These are phyloP conservation scores for Ogataea chonburiensis DNA, from an alignment of 805 yeast genomes.

Conservation along the genomic window DNA sequence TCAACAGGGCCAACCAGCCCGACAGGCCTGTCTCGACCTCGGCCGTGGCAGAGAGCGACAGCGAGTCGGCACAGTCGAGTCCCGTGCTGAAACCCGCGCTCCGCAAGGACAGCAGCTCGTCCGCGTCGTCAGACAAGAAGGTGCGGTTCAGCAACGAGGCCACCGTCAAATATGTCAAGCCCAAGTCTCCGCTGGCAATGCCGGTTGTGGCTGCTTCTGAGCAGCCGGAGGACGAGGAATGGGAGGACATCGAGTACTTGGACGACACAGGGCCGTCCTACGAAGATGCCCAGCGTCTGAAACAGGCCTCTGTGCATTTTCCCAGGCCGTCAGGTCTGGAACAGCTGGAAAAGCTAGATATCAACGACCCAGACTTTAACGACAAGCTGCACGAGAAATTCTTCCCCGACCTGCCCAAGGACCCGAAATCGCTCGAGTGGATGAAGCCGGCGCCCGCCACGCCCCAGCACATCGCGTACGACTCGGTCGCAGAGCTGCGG, in stretches of 20 bases:
- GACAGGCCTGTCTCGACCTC: no score
- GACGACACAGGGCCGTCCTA: conserved; percentile 51
- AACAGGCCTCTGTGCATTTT: conserved; percentile 54
- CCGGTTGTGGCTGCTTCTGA: conserved; percentile 1
- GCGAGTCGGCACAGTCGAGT: conserved; percentile 16
- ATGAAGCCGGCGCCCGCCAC: conserved; percentile 67
- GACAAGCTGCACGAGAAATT: conserved; percentile 78
- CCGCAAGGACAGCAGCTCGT: conserved; percentile 19
- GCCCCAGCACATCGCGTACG: conserved; percentile 41
- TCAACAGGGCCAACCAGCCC: conserved; percentile 52
- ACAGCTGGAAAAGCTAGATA: conserved; percentile 39
- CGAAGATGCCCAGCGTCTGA: conserved; percentile 38
- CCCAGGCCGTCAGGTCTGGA: conserved; percentile 47
- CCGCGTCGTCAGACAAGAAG: conserved; percentile 25
- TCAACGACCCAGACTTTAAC: conserved; percentile 76
- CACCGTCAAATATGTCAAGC: conserved; percentile 28
- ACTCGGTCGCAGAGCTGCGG: conserved; percentile 66
- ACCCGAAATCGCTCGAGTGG: conserved; percentile 84
- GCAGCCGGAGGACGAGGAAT: conserved; percentile 33
- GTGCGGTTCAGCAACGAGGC: conserved; percentile 35
- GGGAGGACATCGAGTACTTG: conserved; percentile 50
- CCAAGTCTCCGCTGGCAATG: conserved; percentile 8
- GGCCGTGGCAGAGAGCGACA: conserved; percentile 12
- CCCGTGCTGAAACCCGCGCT: conserved; percentile 23
- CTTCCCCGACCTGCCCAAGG: conserved; percentile 87